phyloP scores from a whole-genome alignment of 1,284 basidiomycete species.

The Neonothopanus nambi region DNA sequence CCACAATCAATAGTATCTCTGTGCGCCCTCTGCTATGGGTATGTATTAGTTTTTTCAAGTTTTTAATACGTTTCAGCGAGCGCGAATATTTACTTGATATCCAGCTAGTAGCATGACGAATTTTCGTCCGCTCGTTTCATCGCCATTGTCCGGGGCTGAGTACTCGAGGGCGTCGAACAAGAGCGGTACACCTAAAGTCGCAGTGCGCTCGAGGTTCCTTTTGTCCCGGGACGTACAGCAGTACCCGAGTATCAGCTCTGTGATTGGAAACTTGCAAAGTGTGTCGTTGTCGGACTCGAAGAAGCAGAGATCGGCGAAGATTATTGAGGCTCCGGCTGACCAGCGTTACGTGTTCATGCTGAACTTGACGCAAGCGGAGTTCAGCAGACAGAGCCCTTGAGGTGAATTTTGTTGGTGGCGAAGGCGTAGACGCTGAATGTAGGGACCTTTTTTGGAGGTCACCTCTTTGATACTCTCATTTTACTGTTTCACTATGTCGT shows the following conservation, averaged over 20 bases:
- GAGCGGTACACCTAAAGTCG: conserved; percentile 34
- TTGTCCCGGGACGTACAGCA: conserved; percentile 72
- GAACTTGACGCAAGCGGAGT: conserved; percentile 77
- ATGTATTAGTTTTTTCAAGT: too few species aligned
- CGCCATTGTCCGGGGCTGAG: conserved; percentile 54
- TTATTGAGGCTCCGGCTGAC: conserved; percentile 75
- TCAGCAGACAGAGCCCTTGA: conserved; percentile 57
- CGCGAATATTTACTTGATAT: too few species aligned
- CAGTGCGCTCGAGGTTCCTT: conserved; percentile 58
- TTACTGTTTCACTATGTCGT: too few species aligned
- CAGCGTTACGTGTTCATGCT: conserved; percentile 69
- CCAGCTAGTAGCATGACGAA: too few species aligned
- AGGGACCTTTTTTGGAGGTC: too few species aligned
- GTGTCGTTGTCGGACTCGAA: conserved; percentile 4
- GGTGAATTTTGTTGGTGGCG: too few species aligned
- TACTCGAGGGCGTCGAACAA: conserved; percentile 19
- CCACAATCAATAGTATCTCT: too few species aligned
- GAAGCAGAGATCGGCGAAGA: conserved; percentile 49
- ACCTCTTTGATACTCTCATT: too few species aligned
- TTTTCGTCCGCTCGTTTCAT: conserved; percentile 49
- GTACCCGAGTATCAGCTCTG: conserved; percentile 50
- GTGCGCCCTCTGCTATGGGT: too few species aligned
- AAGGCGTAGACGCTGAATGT: too few species aligned
- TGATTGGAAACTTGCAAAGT: conserved; percentile 43
- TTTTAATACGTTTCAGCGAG: too few species aligned